These are phyloP conservation scores for Hansenula sp. DNA, from an alignment of 1,139 yeast species.

Conservation along the genomic window DNA sequence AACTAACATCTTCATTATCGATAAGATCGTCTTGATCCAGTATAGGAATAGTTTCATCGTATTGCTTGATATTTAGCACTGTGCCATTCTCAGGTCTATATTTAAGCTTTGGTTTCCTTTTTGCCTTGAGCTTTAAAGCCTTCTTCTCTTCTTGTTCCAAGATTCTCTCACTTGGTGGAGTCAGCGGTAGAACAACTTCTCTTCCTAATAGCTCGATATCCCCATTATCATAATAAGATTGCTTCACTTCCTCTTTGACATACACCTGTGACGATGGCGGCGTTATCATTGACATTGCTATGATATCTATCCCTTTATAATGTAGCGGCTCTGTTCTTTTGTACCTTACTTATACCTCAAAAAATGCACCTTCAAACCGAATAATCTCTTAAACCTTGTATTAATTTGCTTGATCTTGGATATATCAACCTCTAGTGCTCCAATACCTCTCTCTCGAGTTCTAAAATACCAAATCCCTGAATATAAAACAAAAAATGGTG, in stretches of 20 bases:
- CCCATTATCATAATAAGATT: not conserved
- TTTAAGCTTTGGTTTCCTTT: conserved; percentile 34
- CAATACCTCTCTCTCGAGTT: no score
- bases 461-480: no score
- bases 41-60: conserved; percentile 21
- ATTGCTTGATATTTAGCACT: conserved; percentile 30
- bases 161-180: conserved; percentile 5
- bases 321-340: not conserved
- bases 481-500: no score
- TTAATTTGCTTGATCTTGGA: no score
- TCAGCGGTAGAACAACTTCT: not conserved
- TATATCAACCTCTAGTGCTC: no score
- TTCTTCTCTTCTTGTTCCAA: not conserved
- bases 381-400: no score
- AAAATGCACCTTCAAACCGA: no score
- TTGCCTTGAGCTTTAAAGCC: conserved; percentile 3
- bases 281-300: conserved; percentile 17
- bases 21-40: conserved; percentile 25
- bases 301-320: no score
- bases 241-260: conserved; percentile 4
- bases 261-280: conserved; percentile 22
- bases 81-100: conserved; percentile 40
- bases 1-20: conserved; percentile 34
- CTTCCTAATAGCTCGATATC: not conserved
- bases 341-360: no score